Percentiles rank a stretch among this genome's conserved stretches.
phyloP scores from a whole-genome alignment of 768 basidiomycete species.

The Podaxis pistillaris region DNA sequence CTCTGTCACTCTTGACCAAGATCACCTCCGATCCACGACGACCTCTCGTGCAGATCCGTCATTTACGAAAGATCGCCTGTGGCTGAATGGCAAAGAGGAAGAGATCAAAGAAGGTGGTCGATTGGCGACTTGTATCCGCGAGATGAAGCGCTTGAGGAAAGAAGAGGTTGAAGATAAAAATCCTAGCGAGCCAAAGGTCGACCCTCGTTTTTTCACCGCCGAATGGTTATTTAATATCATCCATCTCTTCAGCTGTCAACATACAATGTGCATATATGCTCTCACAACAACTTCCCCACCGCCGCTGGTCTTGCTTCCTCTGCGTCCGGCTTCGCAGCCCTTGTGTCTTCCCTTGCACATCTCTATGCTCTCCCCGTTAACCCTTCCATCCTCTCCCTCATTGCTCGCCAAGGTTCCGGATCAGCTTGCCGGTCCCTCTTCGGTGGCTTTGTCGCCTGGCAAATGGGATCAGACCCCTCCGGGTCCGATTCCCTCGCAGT shows the following conservation, averaged over 20 bases:
- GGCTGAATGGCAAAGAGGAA: constrained; percentile 95
- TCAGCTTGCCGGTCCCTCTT: constrained; percentile 98
- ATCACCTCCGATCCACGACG: constrained; percentile 92
- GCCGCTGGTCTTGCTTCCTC: constrained; percentile 98
- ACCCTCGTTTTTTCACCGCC: constrained; percentile 11
- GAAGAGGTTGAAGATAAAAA: constrained; percentile 70
- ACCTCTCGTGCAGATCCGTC: constrained; percentile 81
- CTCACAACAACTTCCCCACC: constrained; percentile 98
- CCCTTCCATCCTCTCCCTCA: constrained; percentile 82
- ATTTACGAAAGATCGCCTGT: constrained; percentile 77
- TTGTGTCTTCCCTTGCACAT: constrained; percentile 83
- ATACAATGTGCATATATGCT: constrained; percentile 83
- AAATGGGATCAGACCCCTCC: constrained; percentile 61
- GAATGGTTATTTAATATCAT: background rate
- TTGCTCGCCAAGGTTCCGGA: constrained; percentile 96
- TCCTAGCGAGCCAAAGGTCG: constrained; percentile 63
- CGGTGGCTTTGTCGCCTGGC: constrained; percentile 97
- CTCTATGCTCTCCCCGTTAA: constrained; percentile 81
- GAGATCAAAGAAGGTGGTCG: constrained; percentile 81
- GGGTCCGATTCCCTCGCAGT: constrained; percentile 89
- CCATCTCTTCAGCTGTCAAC: constrained; percentile 53
- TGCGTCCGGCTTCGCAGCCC: constrained; percentile 95
- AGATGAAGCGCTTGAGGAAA: constrained; percentile 79
- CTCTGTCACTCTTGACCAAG: constrained; percentile 96
- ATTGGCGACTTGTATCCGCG: constrained; percentile 79